Evolutionary conservation across 495 filamentous ascomycete species (phyloP).

Genomic region (Apiosordaria backusii): DNA sequence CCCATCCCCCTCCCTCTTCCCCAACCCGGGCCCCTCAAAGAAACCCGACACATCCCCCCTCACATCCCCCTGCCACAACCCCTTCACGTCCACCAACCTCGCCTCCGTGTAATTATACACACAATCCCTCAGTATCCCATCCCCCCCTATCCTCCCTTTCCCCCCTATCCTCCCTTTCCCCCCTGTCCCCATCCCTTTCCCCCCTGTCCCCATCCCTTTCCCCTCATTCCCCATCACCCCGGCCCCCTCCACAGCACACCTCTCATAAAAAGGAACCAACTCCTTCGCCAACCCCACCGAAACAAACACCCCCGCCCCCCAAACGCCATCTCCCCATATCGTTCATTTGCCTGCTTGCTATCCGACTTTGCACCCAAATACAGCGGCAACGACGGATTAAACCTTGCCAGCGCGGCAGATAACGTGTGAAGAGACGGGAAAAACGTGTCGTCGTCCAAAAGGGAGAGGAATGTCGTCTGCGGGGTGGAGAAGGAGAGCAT

Average conservation of each 20-base stretch:
- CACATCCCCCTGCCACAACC: conserved; percentile 63
- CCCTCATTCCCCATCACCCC: conserved; percentile 23
- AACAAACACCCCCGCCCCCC: conserved; percentile 67
- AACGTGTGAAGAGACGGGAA: conserved; percentile 61
- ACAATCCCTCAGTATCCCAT: conserved; percentile 61
- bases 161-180: too few species aligned
- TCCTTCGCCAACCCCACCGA: conserved; percentile 55
- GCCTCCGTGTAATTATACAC: conserved; percentile 55
- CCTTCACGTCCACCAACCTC: conserved; percentile 54
- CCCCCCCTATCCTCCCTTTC: too few species aligned
- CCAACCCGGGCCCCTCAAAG: conserved; percentile 53
- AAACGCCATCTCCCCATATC: conserved; percentile 63
- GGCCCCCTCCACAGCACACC: conserved; percentile 51
- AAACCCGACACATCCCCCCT: conserved; percentile 57
- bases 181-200: neutral
- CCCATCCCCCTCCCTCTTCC: conserved; percentile 25
- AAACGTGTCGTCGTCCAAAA: conserved; percentile 74
- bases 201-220: too few species aligned
- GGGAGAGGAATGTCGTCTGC: conserved; percentile 59
- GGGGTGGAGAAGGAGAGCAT: conserved; percentile 52
- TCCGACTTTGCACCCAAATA: conserved; percentile 66
- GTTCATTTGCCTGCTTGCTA: conserved; percentile 54
- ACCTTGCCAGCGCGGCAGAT: conserved; percentile 39
- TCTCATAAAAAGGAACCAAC: conserved; percentile 50
- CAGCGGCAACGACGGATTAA: conserved; percentile 50